Evolutionary conservation across 305 asterid genomes (phyloP).

Genomic region (Solanum hybrid): DNA sequence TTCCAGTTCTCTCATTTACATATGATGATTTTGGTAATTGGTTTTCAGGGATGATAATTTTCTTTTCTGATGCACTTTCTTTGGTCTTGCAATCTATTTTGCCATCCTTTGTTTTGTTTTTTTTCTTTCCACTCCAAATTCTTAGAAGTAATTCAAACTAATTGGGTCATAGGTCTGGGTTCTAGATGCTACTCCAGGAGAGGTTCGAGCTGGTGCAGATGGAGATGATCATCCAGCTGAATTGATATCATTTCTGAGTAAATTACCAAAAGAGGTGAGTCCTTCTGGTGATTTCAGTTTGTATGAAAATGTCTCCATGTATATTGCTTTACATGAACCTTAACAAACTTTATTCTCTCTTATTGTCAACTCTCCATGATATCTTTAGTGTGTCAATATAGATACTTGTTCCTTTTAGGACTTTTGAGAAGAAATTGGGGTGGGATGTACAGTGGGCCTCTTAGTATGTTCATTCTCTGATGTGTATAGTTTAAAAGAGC

Average conservation of each 20-base stretch:
- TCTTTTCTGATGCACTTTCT: neutral
- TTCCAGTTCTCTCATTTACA: neutral
- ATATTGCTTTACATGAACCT: neutral
- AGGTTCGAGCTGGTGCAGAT: conserved; percentile 87
- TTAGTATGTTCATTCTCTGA: neutral
- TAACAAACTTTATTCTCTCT: neutral
- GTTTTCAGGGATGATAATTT: neutral
- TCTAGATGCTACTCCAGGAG: conserved; percentile 94
- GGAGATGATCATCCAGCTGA: conserved; percentile 98
- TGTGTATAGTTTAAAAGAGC: neutral
- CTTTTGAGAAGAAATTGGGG: neutral
- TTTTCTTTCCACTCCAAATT: neutral
- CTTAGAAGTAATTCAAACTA: neutral
- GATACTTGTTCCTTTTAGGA: neutral
- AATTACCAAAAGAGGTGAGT: conserved; percentile 61
- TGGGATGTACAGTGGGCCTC: neutral
- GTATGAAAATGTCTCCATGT: neutral
- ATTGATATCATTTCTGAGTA: conserved; percentile 62
- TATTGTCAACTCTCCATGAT: neutral
- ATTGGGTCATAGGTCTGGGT: conserved; percentile 72
- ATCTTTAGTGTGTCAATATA: neutral
- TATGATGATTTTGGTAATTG: neutral
- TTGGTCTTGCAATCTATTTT: neutral
- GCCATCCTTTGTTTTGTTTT: neutral
- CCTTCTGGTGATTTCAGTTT: conserved; percentile 1